Conservation (phyloP, 2,329 filamentous ascomycete genomes). For the Tolypocladium inflatum region DNA sequence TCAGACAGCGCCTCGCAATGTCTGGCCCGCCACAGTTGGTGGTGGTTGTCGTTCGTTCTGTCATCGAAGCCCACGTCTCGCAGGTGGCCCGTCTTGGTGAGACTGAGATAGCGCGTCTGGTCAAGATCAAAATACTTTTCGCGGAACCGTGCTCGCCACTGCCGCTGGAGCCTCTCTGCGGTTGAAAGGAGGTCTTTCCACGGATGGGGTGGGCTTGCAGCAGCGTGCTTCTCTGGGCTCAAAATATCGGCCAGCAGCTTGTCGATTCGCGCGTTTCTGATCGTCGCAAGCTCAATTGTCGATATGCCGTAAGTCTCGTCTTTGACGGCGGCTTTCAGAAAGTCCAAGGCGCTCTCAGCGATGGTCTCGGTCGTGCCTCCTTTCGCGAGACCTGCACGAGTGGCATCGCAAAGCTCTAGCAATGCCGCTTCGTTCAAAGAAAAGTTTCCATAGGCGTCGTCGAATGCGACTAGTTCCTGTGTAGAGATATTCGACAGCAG, state of each 20-base stretch:
- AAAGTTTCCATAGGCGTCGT: constrained; percentile 3
- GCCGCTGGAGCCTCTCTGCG: constrained; percentile 28
- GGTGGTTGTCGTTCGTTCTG: constrained; percentile 14
- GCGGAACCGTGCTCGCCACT: constrained; percentile 34
- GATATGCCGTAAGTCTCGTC: constrained; percentile 26
- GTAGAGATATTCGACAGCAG: background rate
- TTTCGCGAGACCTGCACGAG: constrained; percentile 25
- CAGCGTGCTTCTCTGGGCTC: constrained; percentile 17
- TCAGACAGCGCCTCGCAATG: constrained; percentile 25
- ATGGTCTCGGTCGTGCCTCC: constrained; percentile 20
- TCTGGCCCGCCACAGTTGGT: constrained; percentile 27
- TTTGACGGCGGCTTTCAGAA: constrained; percentile 27
- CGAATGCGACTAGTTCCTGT: constrained; percentile 2
- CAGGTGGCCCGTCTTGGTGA: constrained; percentile 28
- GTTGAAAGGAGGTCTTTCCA: constrained; percentile 22
- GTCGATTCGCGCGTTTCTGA: constrained; percentile 29
- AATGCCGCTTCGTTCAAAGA: constrained; percentile 10
- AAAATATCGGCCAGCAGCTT: constrained; percentile 34
- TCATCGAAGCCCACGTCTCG: constrained; percentile 29
- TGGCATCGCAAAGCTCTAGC: constrained; percentile 31
- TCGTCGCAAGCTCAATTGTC: constrained; percentile 26
- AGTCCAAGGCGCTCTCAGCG: constrained; percentile 24
- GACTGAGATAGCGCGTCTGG: constrained; percentile 25
- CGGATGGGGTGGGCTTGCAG: constrained; percentile 17
- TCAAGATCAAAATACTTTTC: constrained; percentile 37